These are phyloP conservation scores for Ganoderma meredithae DNA, from an alignment of 1,284 basidiomycete genomes.

Conservation along the genomic window DNA sequence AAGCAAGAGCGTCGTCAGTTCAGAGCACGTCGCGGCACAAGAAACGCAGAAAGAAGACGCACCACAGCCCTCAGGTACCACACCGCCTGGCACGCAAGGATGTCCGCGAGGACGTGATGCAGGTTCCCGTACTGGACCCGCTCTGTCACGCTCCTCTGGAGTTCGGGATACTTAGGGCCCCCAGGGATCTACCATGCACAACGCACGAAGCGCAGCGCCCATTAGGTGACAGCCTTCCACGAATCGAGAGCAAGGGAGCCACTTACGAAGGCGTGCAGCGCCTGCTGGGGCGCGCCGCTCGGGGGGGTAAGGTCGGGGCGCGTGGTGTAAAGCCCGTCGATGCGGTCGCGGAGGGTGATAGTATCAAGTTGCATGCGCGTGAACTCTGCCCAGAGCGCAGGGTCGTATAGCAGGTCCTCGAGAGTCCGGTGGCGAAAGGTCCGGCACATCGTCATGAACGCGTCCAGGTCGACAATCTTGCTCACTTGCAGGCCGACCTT, in stretches of 20 bases:
- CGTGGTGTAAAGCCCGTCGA: background rate
- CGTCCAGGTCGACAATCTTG: background rate
- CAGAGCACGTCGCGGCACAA: background rate
- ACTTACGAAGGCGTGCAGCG: background rate
- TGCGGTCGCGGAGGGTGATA: background rate
- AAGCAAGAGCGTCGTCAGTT: background rate
- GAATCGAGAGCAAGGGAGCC: fast-evolving
- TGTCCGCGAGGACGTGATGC: background rate
- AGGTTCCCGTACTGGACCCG: background rate
- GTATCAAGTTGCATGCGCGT: background rate
- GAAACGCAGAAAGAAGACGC: background rate
- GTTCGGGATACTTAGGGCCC: background rate
- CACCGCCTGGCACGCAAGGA: background rate
- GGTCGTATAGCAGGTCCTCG: background rate
- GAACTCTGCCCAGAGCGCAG: background rate
- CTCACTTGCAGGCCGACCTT: background rate
- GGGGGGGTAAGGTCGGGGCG: background rate
- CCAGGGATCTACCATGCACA: background rate
- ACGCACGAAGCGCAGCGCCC: no score
- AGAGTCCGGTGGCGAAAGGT: no score
- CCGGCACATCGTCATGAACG: background rate
- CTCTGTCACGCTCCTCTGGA: background rate
- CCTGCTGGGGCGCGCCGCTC: background rate
- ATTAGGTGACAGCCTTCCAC: no score
- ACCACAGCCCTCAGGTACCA: background rate